Percentiles rank a stretch among this genome's conserved stretches.
phyloP scores from a whole-genome alignment of 352 stramenopile genomes.

The Phytophthora sp. region DNA sequence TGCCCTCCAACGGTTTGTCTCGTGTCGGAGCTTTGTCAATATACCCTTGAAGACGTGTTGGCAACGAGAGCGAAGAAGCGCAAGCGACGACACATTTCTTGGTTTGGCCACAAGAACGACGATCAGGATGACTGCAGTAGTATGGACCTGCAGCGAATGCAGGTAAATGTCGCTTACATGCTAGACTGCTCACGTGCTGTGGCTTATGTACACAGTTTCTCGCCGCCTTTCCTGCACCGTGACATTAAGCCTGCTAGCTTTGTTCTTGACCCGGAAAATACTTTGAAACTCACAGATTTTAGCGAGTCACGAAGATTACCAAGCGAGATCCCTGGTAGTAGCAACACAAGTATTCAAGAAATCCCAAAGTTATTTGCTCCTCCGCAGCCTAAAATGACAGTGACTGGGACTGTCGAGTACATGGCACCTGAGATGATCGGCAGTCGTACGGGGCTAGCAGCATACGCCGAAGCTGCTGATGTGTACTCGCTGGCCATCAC shows the following conservation, averaged over 20 bases:
- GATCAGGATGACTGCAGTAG: background rate
- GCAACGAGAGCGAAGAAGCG: background rate
- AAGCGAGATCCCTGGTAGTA: constrained; percentile 5
- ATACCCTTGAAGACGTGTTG: constrained; percentile 49
- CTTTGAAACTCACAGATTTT: constrained; percentile 65
- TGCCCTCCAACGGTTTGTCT: constrained; percentile 61
- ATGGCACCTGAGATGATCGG: constrained; percentile 78
- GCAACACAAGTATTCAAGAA: background rate
- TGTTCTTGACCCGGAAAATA: constrained; percentile 46
- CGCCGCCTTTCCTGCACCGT: constrained; percentile 59
- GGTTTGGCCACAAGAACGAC: constrained; percentile 1
- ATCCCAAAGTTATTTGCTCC: background rate
- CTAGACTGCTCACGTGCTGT: constrained; percentile 57
- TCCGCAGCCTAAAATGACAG: constrained; percentile 45
- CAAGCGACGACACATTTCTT: background rate
- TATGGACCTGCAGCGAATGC: constrained; percentile 29
- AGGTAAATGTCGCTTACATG: constrained; percentile 60
- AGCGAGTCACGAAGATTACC: constrained; percentile 52
- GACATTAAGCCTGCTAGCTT: constrained; percentile 71
- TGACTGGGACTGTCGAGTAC: constrained; percentile 71
- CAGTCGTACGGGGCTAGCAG: constrained; percentile 43
- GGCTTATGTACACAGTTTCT: constrained; percentile 68
- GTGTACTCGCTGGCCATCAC: constrained; percentile 76
- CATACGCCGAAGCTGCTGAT: constrained; percentile 65
- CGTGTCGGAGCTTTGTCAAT: constrained; percentile 51